Evolutionary conservation across 129 eudicot species (phyloP).

Genomic region (Apium graveolens): DNA sequence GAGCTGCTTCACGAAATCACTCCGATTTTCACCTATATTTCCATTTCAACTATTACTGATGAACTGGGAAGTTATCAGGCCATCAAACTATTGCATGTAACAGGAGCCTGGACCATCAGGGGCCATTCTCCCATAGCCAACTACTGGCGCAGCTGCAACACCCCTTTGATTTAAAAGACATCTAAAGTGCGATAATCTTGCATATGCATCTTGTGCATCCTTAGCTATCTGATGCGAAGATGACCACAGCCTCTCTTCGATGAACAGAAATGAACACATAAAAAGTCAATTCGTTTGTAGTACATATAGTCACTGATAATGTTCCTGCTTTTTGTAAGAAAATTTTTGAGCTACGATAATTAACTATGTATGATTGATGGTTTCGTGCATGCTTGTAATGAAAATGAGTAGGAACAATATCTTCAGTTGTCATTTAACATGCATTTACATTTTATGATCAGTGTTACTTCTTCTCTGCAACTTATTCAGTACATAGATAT

Average conservation of each 20-base stretch:
- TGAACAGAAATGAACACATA: background rate
- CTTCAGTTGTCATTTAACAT: background rate
- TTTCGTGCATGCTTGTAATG: background rate
- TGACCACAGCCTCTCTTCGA: slow-evolving; percentile 86
- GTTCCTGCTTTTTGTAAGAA: background rate
- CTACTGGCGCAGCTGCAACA: slow-evolving; percentile 83
- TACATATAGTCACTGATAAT: background rate
- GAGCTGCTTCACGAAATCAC: background rate
- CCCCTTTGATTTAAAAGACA: slow-evolving; percentile 89
- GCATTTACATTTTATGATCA: background rate
- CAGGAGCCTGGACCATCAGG: slow-evolving; percentile 86
- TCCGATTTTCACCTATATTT: background rate
- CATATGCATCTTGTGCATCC: slow-evolving; percentile 40
- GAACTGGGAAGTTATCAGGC: background rate
- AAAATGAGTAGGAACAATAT: background rate
- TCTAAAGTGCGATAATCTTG: slow-evolving; percentile 66
- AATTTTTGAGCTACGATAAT: background rate
- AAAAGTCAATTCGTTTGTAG: background rate
- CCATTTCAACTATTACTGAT: background rate
- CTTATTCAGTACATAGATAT: background rate
- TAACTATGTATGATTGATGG: background rate
- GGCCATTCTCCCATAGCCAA: slow-evolving; percentile 49
- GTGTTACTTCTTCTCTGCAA: background rate
- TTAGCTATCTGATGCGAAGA: slow-evolving; percentile 45
- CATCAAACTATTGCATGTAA: slow-evolving; percentile 33